Percentiles rank a stretch among this genome's conserved stretches.
Conservation (phyloP, 768 basidiomycete genomes). For the Tricholoma furcatifolium region DNA sequence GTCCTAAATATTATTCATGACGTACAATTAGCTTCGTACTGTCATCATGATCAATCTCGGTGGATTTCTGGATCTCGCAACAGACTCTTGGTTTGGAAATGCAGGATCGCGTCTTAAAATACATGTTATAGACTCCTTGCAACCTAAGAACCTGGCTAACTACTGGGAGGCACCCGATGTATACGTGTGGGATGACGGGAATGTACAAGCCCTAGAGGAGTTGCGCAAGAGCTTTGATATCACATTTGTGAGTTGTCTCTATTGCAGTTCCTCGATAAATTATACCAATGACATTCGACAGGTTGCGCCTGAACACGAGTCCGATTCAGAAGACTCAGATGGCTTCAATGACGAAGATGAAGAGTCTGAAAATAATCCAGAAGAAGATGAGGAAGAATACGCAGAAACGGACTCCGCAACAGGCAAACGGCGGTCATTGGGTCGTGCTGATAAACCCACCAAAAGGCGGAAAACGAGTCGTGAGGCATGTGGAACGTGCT, state of each 20-base stretch:
- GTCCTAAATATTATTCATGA: slow-evolving; percentile 1
- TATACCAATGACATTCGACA: slow-evolving; percentile 26
- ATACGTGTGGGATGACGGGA: slow-evolving; percentile 91
- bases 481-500: slow-evolving; percentile 28
- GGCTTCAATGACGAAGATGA: slow-evolving; percentile 37
- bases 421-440: slow-evolving; percentile 50
- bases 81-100: slow-evolving; percentile 73
- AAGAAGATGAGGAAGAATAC: slow-evolving; percentile 41
- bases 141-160: slow-evolving; percentile 87
- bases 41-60: slow-evolving; percentile 94
- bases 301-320: slow-evolving; percentile 66
- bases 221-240: slow-evolving; percentile 85
- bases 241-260: slow-evolving; percentile 55
- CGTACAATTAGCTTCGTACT: slow-evolving; percentile 65
- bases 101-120: slow-evolving; percentile 63
- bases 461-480: slow-evolving; percentile 64
- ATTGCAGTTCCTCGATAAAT: neutral
- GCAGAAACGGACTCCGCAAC: slow-evolving; percentile 40
- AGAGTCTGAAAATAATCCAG: slow-evolving; percentile 25
- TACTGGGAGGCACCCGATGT: slow-evolving; percentile 73
- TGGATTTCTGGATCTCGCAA: slow-evolving; percentile 78
- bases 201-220: slow-evolving; percentile 63
- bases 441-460: slow-evolving; percentile 35
- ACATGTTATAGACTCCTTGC: slow-evolving; percentile 92
- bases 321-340: slow-evolving; percentile 46